A percentile compares a stretch with the other conserved stretches of the same genome.
These are phyloP conservation scores for Pichia nanzhaoensis DNA, from an alignment of 805 yeast genomes.

Conservation along the genomic window DNA sequence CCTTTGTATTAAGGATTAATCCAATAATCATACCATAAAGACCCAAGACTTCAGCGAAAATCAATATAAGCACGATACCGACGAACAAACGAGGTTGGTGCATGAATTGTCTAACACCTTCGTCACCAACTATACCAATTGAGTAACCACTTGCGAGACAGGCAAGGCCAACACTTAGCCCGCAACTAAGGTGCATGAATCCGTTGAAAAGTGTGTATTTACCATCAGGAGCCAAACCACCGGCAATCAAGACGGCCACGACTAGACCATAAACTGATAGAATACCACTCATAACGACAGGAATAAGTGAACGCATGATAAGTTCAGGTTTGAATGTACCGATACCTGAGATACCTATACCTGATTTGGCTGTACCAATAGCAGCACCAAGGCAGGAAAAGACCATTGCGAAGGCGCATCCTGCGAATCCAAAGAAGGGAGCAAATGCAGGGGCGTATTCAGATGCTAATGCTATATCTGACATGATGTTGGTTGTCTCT, in stretches of 20 bases:
- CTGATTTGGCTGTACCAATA: slow-evolving; percentile 96
- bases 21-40: slow-evolving; percentile 94
- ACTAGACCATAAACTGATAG: slow-evolving; percentile 95
- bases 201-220: slow-evolving; percentile 88
- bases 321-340: slow-evolving; percentile 97
- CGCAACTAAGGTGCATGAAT: slow-evolving; percentile 97
- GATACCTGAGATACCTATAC: slow-evolving; percentile 96
- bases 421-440: slow-evolving; percentile 96
- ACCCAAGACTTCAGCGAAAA: slow-evolving; percentile 98
- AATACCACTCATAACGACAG: slow-evolving; percentile 98
- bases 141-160: slow-evolving; percentile 97
- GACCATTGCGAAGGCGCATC: slow-evolving; percentile 90
- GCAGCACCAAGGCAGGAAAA: slow-evolving; percentile 97
- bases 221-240: slow-evolving; percentile 71
- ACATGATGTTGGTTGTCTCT: too few species aligned
- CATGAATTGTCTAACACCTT: slow-evolving; percentile 96
- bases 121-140: slow-evolving; percentile 98
- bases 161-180: slow-evolving; percentile 92
- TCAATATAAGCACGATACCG: slow-evolving; percentile 94
- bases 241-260: slow-evolving; percentile 92
- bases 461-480: slow-evolving; percentile 4
- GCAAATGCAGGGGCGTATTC: slow-evolving; percentile 73
- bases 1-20: slow-evolving; percentile 84
- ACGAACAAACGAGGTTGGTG: slow-evolving; percentile 97
- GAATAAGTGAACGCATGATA: slow-evolving; percentile 91